Evolutionary conservation across 441 rosid genomes (phyloP), one percentile per base, ranked within the genome.

Genomic region (Eutrema salsugineum): DNA sequence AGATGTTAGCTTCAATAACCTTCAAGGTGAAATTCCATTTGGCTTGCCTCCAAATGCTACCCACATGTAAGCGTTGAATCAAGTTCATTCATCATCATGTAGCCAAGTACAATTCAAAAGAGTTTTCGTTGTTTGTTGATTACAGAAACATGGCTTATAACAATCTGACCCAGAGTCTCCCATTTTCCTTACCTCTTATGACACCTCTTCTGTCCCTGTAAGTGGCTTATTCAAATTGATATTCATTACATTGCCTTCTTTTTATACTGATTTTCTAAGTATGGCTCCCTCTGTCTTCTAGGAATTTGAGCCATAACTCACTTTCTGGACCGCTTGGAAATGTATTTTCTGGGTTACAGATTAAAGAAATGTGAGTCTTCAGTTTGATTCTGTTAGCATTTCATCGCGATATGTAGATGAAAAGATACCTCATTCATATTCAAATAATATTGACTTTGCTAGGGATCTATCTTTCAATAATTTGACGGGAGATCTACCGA

Each of bases 381-480:
- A 48, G 43, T 67, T 54, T 60, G 32, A 5, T 46, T 53, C 22
- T 54, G 48, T 19, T 61, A 63, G 54, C 15, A 22, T 56, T 56
- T 6, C 43, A 38, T 54, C 50, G 14, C 15, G 12, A 48, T 53
- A 57, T 6, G 1, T 16, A 32, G 62, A 69, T 60, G 55, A 38
- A 72, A 51, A 6, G 32, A 27, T 40, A 28, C 14, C 17, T 17
- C 39, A 33, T 17, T 47, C 32, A 9, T 63, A 30, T 32, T 42
- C 42, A 47, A 17, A 20, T 35, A 3, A 30, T 22, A 17, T 32
- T 16, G 57, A 28, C 57, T 58, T 53, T 71, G 54, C 35, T 83
- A 93, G 99, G 94, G 98, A 96, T 83, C 83, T 96, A 35, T 93
- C 99, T 27, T 78, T 79, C 88, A 93, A 96, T 71, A 75, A 85